phyloP scores from a whole-genome alignment of 176 grass and related monocot genomes.

The Carex pumila region DNA sequence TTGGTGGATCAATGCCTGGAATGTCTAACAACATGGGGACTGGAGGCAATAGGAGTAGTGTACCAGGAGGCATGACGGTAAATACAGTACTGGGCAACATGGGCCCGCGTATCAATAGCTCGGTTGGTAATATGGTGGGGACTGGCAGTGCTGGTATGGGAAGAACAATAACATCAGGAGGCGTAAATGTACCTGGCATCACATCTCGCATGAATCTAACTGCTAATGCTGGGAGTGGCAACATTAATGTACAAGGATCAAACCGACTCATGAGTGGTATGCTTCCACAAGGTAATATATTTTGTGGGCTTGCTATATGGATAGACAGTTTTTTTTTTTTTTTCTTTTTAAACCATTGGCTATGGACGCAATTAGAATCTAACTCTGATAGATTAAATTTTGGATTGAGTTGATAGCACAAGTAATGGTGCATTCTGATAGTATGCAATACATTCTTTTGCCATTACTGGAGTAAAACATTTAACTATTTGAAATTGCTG shows the following conservation, averaged over 20 bases:
- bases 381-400: not conserved
- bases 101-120: constrained; percentile 56
- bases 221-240: constrained; percentile 52
- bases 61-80: constrained; percentile 55
- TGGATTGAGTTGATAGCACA: not conserved
- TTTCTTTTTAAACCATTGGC: not conserved
- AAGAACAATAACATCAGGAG: constrained; percentile 85
- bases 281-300: constrained; percentile 73
- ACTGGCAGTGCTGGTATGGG: constrained; percentile 54
- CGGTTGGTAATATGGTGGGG: constrained; percentile 66
- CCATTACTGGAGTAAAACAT: not conserved
- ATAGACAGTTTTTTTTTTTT: not conserved
- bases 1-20: constrained; percentile 74
- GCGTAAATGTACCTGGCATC: constrained; percentile 53
- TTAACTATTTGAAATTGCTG: not conserved
- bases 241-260: constrained; percentile 68
- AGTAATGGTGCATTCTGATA: not conserved
- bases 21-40: constrained; percentile 59
- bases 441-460: not conserved
- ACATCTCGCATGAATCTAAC: constrained; percentile 63
- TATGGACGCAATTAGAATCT: not conserved
- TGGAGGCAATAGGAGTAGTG: constrained; percentile 61
- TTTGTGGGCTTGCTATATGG: not conserved
- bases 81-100: constrained; percentile 73
- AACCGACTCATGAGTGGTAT: constrained; percentile 75